These are phyloP conservation scores for Penicillium steckii DNA, from an alignment of 495 filamentous ascomycete genomes.

Conservation along the genomic window DNA sequence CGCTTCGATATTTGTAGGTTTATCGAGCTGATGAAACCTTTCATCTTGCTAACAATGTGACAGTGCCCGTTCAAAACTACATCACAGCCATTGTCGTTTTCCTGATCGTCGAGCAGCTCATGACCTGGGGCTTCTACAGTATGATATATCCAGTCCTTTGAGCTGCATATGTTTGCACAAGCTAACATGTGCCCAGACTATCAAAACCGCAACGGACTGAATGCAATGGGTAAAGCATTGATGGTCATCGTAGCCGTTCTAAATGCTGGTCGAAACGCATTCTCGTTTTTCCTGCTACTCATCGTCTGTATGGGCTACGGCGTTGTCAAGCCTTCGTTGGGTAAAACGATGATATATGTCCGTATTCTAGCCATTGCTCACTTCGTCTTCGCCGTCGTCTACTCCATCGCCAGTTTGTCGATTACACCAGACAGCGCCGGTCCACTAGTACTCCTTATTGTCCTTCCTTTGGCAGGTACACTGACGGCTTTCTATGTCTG, in stretches of 20 bases:
- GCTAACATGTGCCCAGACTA: conserved; percentile 58
- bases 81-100: conserved; percentile 97
- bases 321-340: conserved; percentile 92
- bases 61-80: conserved; percentile 98
- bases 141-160: conserved; percentile 5
- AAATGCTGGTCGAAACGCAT: conserved; percentile 91
- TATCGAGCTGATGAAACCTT: not conserved
- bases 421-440: conserved; percentile 74
- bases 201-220: conserved; percentile 83
- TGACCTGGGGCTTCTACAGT: conserved; percentile 96
- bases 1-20: conserved; percentile 80
- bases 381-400: conserved; percentile 93
- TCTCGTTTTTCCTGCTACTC: conserved; percentile 97
- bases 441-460: conserved; percentile 90
- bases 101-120: conserved; percentile 90
- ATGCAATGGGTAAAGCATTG: conserved; percentile 72
- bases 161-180: not conserved
- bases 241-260: conserved; percentile 88
- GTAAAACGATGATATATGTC: conserved; percentile 90
- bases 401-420: conserved; percentile 83
- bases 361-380: conserved; percentile 87
- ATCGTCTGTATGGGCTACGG: conserved; percentile 99
- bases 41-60: conserved; percentile 31
- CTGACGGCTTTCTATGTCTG: conserved; percentile 98
- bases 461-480: conserved; percentile 87